Conservation (phyloP, 73 alveolate species). For the Paramecium bursaria region DNA sequence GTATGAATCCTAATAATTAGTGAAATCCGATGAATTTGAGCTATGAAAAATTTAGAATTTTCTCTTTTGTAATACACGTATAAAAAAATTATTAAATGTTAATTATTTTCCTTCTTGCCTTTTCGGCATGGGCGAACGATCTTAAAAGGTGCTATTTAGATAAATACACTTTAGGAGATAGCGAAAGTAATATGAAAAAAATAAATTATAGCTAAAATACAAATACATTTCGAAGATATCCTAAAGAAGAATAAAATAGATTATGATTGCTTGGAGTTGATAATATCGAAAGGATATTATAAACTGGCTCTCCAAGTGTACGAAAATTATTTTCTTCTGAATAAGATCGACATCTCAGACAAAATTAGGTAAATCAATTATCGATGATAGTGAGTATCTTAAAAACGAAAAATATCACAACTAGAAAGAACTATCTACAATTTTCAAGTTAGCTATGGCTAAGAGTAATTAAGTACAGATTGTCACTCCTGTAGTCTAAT, state of each 20-base stretch:
- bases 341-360: constrained; percentile 47
- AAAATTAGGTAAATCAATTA: constrained; percentile 32
- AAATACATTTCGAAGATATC: constrained; percentile 21
- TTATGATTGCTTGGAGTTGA: constrained; percentile 34
- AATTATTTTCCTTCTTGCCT: neutral
- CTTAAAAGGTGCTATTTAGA: constrained; percentile 53
- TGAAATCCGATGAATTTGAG: no score
- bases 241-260: constrained; percentile 5
- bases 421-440: constrained; percentile 19
- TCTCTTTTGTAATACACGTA: constrained; percentile 63
- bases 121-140: neutral
- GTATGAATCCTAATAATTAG: neutral
- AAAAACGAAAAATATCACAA: constrained; percentile 39
- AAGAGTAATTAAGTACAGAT: constrained; percentile 36
- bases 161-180: constrained; percentile 40
- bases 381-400: neutral
- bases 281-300: constrained; percentile 45
- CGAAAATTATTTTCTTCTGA: constrained; percentile 30
- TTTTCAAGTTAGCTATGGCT: constrained; percentile 47
- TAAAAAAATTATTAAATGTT: constrained; percentile 3
- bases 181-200: constrained; percentile 2
- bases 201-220: constrained; percentile 9
- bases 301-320: constrained; percentile 29
- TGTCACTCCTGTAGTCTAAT: constrained; percentile 45
- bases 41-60: no score